Evolutionary conservation across 306 rosid species (phyloP).

Genomic region (Gynostemma pentaphyllum): DNA sequence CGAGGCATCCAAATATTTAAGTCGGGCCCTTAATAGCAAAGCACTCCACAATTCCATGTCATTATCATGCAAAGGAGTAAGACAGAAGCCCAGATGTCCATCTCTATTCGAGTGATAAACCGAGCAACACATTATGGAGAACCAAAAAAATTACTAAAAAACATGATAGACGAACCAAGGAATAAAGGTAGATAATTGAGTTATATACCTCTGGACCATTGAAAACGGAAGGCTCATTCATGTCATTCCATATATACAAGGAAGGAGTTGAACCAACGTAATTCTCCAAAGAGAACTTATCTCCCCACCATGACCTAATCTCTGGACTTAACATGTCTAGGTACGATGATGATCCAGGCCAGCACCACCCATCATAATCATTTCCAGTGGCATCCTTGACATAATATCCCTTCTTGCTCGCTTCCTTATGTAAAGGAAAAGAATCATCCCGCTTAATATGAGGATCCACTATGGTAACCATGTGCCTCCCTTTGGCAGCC

Average conservation of each 20-base stretch:
- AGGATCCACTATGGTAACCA: conserved; percentile 96
- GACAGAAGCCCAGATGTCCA: neutral
- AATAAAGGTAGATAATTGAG: conserved; percentile 7
- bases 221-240: conserved; percentile 98
- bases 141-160: neutral
- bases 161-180: conserved; percentile 10
- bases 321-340: conserved; percentile 60
- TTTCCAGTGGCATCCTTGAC: conserved; percentile 82
- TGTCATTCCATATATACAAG: conserved; percentile 91
- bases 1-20: neutral
- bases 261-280: conserved; percentile 93
- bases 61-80: neutral
- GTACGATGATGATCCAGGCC: conserved; percentile 97
- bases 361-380: conserved; percentile 95
- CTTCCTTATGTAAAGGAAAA: conserved; percentile 66
- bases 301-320: conserved; percentile 90
- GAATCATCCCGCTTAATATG: conserved; percentile 79
- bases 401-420: conserved; percentile 66
- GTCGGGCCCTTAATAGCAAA: neutral
- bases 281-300: conserved; percentile 49
- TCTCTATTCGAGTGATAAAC: neutral
- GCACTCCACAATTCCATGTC: neutral
- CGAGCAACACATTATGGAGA: neutral
- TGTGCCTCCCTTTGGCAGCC: conserved; percentile 67
- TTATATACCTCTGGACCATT: conserved; percentile 90